Percentiles rank a stretch among this genome's conserved stretches.
Evolutionary conservation across 192 early-diverging fungal species (phyloP).

Genomic region (Entomortierella parvispora): DNA sequence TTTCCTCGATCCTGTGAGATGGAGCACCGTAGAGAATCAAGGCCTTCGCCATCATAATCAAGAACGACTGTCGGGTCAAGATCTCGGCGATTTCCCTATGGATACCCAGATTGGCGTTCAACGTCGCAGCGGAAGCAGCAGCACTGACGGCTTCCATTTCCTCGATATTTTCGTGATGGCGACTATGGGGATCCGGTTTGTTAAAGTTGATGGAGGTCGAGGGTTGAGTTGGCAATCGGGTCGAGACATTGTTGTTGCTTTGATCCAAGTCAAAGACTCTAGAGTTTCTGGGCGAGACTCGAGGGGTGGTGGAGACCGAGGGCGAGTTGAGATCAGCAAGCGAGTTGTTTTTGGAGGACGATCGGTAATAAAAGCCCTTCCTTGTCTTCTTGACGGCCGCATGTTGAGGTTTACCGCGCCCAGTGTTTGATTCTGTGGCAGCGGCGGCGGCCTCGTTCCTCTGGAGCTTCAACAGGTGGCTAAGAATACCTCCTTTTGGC

Average conservation of each 20-base stretch:
- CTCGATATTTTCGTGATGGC: slow-evolving; percentile 22
- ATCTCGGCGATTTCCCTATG: slow-evolving; percentile 71
- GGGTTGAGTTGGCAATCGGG: slow-evolving; percentile 35
- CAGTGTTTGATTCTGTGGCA: slow-evolving; percentile 4
- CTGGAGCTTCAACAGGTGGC: slow-evolving; percentile 35
- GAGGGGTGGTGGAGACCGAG: slow-evolving; percentile 26
- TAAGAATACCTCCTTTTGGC: slow-evolving; percentile 39
- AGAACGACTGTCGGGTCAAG: slow-evolving; percentile 71
- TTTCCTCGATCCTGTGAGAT: slow-evolving; percentile 72
- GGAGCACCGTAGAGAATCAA: slow-evolving; percentile 77
- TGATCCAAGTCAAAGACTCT: slow-evolving; percentile 37
- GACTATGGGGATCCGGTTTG: not conserved
- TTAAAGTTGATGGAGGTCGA: slow-evolving; percentile 18
- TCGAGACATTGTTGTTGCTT: not conserved
- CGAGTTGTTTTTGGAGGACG: slow-evolving; percentile 45
- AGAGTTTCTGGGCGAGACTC: slow-evolving; percentile 34
- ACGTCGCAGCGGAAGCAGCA: slow-evolving; percentile 20
- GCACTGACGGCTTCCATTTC: slow-evolving; percentile 45
- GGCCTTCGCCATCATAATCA: slow-evolving; percentile 69
- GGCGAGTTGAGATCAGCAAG: slow-evolving; percentile 21
- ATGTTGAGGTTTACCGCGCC: slow-evolving; percentile 9
- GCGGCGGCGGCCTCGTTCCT: slow-evolving; percentile 37
- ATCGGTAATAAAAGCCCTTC: slow-evolving; percentile 36
- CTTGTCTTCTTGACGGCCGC: slow-evolving; percentile 36
- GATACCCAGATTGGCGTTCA: slow-evolving; percentile 28